These are phyloP conservation scores for Gaeumannomyces sp. DNA, from an alignment of 2,329 filamentous ascomycete species.

Conservation along the genomic window DNA sequence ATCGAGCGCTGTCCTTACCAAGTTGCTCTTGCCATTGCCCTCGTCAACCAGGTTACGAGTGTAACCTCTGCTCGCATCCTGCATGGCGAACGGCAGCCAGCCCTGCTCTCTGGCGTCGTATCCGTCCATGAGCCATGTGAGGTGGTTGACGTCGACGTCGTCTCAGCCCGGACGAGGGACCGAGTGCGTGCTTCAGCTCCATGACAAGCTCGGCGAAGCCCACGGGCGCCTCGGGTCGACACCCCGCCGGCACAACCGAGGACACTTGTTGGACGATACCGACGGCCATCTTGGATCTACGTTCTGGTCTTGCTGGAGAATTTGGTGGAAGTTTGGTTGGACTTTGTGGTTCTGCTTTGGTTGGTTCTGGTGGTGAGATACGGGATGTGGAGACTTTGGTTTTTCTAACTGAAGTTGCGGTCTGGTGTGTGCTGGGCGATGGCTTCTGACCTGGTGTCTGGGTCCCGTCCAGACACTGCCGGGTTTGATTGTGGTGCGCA, in stretches of 20 bases:
- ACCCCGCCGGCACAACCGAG: constrained; percentile 11
- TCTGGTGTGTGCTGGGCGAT: not conserved
- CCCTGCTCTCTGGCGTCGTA: constrained; percentile 65
- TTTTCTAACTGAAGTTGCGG: not conserved
- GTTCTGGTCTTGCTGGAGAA: not conserved
- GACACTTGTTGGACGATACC: constrained; percentile 14
- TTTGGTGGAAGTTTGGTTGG: not conserved
- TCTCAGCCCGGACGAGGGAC: constrained; percentile 75
- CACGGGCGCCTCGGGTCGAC: constrained; percentile 20
- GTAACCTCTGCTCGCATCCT: constrained; percentile 65
- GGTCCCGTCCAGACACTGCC: not conserved
- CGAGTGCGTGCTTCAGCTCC: constrained; percentile 67
- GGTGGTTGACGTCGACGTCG: constrained; percentile 68
- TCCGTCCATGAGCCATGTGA: constrained; percentile 65
- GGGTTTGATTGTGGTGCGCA: not conserved
- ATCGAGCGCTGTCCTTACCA: constrained; percentile 29
- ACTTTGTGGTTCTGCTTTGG: no score
- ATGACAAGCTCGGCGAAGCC: constrained; percentile 66
- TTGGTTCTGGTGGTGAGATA: not conserved
- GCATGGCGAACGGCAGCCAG: constrained; percentile 71
- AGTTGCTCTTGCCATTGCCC: constrained; percentile 62
- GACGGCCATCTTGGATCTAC: constrained; percentile 20
- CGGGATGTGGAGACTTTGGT: not conserved
- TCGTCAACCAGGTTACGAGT: constrained; percentile 87
- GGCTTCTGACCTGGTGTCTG: not conserved